Percentiles rank a stretch among this genome's conserved stretches.
phyloP scores from a whole-genome alignment of 139 green algal genomes.

The Pseudopediastrum boryanum region DNA sequence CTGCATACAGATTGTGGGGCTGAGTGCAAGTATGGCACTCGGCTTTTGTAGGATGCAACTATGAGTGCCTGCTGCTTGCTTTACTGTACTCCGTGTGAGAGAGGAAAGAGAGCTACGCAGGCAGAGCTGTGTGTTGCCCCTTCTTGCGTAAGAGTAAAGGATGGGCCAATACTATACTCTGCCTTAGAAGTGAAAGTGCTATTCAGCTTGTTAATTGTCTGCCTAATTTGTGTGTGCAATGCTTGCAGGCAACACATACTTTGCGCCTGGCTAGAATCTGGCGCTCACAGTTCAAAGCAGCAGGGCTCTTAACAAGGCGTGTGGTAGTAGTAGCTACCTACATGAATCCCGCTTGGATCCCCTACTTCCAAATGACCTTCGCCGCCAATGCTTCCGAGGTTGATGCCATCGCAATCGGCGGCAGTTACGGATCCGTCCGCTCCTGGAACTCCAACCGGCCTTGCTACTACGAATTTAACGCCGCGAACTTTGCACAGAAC shows the following conservation, averaged over 20 bases:
- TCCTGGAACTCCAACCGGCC: background rate
- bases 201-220: too few relatives aligned
- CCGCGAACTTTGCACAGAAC: background rate
- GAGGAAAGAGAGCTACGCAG: too few relatives aligned
- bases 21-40: too few relatives aligned
- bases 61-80: too few relatives aligned
- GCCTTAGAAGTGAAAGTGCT: too few relatives aligned
- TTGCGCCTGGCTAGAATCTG: slow-evolving; percentile 1
- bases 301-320: background rate
- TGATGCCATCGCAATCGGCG: background rate
- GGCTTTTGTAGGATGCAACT: too few relatives aligned
- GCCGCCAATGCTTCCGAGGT: background rate
- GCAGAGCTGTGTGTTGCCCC: too few relatives aligned
- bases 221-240: too few relatives aligned
- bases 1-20: too few relatives aligned
- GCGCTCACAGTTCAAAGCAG: background rate
- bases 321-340: background rate
- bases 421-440: background rate
- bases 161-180: too few relatives aligned
- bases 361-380: background rate
- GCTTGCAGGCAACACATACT: background rate
- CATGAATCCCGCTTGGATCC: background rate
- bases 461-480: background rate
- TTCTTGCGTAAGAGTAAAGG: too few relatives aligned
- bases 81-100: too few relatives aligned